Evolutionary conservation across 768 basidiomycete species (phyloP).

Genomic region (Galerina marginata): DNA sequence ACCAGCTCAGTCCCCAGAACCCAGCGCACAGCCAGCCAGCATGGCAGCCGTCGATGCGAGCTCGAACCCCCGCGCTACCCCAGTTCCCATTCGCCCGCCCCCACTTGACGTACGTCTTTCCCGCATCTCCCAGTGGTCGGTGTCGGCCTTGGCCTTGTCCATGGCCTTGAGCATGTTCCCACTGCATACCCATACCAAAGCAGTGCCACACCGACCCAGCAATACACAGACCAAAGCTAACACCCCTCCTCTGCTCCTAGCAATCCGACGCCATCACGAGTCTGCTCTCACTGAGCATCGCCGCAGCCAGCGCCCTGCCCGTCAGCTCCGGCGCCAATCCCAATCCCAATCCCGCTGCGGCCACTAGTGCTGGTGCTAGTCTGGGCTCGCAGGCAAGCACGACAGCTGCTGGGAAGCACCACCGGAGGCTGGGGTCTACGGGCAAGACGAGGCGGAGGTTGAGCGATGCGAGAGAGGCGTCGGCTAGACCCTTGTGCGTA

Average conservation of each 20-base stretch:
- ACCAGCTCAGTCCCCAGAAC: background rate
- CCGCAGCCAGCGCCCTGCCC: slow-evolving; percentile 57
- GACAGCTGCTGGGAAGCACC: slow-evolving; percentile 48
- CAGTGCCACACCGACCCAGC: background rate
- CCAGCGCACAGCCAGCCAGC: background rate
- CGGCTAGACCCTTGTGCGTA: slow-evolving; percentile 74
- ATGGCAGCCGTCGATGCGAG: slow-evolving; percentile 21
- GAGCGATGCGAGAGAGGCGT: slow-evolving; percentile 83
- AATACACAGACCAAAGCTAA: background rate
- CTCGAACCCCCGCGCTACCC: background rate
- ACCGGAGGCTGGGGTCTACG: slow-evolving; percentile 73
- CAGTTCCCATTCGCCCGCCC: slow-evolving; percentile 12
- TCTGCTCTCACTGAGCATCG: slow-evolving; percentile 72
- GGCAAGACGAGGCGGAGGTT: slow-evolving; percentile 73
- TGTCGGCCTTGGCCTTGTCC: background rate
- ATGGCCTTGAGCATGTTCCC: background rate
- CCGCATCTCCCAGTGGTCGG: background rate
- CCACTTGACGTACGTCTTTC: slow-evolving; percentile 21
- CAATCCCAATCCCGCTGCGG: slow-evolving; percentile 3
- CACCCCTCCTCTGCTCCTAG: slow-evolving; percentile 24
- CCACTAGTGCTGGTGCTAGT: slow-evolving; percentile 13
- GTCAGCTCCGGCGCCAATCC: slow-evolving; percentile 20
- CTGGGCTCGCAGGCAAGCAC: slow-evolving; percentile 29
- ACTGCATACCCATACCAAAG: background rate
- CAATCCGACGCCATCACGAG: slow-evolving; percentile 56